Conservation (phyloP, 1,284 basidiomycete species). For the Quambalaria eucalypti region DNA sequence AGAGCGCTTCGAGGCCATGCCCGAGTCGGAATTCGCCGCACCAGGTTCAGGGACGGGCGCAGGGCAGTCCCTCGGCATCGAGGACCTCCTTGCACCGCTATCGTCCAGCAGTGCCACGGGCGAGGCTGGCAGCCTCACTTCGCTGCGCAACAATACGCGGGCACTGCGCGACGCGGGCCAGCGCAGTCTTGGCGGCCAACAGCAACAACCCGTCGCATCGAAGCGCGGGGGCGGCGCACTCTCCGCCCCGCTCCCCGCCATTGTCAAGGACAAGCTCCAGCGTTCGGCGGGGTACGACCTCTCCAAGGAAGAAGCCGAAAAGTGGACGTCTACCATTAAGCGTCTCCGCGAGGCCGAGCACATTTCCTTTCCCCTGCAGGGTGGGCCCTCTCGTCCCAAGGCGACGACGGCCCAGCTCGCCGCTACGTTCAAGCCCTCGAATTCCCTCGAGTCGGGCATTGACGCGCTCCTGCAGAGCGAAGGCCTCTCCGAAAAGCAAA, state of each 20-base stretch:
- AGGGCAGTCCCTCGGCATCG: slow-evolving; percentile 47
- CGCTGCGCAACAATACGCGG: slow-evolving; percentile 26
- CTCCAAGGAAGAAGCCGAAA: slow-evolving; percentile 82
- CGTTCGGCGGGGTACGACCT: slow-evolving; percentile 87
- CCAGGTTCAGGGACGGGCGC: slow-evolving; percentile 13
- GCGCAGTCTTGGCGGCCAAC: slow-evolving; percentile 24
- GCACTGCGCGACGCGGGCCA: slow-evolving; percentile 11
- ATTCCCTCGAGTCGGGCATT: slow-evolving; percentile 34
- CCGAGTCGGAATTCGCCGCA: slow-evolving; percentile 54
- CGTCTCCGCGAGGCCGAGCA: slow-evolving; percentile 64
- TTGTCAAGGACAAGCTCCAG: slow-evolving; percentile 79
- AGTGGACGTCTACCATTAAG: slow-evolving; percentile 78
- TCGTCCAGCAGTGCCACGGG: slow-evolving; percentile 49
- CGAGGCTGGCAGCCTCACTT: slow-evolving; percentile 15
- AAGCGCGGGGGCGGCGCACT: slow-evolving; percentile 57
- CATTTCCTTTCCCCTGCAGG: slow-evolving; percentile 80
- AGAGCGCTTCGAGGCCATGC: slow-evolving; percentile 65
- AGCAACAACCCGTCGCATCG: slow-evolving; percentile 55
- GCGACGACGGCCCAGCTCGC: slow-evolving; percentile 59
- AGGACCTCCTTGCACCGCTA: slow-evolving; percentile 63
- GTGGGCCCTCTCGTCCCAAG: slow-evolving; percentile 21
- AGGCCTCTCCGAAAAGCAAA: slow-evolving; percentile 56
- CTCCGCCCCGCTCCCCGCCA: slow-evolving; percentile 73
- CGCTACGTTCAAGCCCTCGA: slow-evolving; percentile 53
- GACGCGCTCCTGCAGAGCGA: slow-evolving; percentile 43